A percentile compares a stretch with the other conserved stretches of the same genome.
Evolutionary conservation across 352 stramenopile species (phyloP).

Genomic region (Phytophthora brassicae): DNA sequence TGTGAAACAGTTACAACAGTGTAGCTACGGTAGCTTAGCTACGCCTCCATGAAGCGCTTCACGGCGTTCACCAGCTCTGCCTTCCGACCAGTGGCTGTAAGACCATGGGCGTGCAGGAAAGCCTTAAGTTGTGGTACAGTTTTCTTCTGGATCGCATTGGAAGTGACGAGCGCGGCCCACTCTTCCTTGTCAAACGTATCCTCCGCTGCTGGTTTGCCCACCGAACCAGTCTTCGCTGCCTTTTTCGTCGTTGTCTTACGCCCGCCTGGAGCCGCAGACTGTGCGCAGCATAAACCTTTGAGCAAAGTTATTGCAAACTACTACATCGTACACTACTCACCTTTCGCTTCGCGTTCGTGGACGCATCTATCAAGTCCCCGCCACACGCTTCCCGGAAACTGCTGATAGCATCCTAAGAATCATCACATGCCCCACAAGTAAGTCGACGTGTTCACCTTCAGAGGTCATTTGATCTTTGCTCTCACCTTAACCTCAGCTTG

Average conservation of each 20-base stretch:
- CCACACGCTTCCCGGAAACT: conserved; percentile 52
- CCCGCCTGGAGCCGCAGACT: conserved; percentile 30
- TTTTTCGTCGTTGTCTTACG: conserved; percentile 49
- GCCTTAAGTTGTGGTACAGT: conserved; percentile 68
- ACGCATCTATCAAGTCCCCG: conserved; percentile 49
- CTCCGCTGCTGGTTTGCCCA: conserved; percentile 26
- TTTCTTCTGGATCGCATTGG: conserved; percentile 69
- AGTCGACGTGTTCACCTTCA: background rate
- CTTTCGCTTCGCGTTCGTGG: conserved; percentile 53
- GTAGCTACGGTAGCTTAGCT: conserved; percentile 1
- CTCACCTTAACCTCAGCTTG: conserved; percentile 67
- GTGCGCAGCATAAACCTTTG: background rate
- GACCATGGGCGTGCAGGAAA: conserved; percentile 55
- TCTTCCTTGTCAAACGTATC: conserved; percentile 50
- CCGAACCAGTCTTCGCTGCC: conserved; percentile 23
- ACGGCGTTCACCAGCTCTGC: conserved; percentile 61
- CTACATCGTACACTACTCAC: conserved; percentile 12
- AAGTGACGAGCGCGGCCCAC: conserved; percentile 50
- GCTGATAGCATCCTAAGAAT: conserved; percentile 43
- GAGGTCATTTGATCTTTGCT: background rate
- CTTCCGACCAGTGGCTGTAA: conserved; percentile 54
- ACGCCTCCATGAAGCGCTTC: conserved; percentile 46
- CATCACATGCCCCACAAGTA: background rate
- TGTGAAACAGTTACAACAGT: no score
- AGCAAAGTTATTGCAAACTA: background rate